These are phyloP conservation scores for Aspergillus hortae DNA, from an alignment of 2,329 filamentous ascomycete genomes.

Conservation along the genomic window DNA sequence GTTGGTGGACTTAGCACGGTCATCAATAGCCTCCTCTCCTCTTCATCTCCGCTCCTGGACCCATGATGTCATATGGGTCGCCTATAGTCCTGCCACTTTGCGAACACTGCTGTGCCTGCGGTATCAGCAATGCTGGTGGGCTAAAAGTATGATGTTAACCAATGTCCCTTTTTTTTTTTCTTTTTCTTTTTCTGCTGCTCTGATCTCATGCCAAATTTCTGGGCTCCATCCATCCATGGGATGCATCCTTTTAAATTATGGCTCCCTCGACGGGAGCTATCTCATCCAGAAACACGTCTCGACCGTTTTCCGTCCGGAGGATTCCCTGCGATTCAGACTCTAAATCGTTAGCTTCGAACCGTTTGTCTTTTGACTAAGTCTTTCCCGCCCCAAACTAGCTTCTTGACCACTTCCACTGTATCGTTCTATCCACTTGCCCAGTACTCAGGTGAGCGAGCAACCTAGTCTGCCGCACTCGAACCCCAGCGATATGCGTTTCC, in stretches of 20 bases:
- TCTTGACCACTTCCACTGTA: too few relatives aligned
- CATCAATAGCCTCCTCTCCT: neutral
- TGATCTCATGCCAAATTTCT: neutral
- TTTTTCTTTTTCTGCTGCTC: neutral
- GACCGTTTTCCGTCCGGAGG: too few relatives aligned
- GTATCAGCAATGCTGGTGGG: neutral
- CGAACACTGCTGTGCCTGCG: neutral
- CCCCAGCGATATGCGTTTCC: too few relatives aligned
- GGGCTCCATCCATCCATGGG: neutral
- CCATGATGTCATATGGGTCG: constrained; percentile 3
- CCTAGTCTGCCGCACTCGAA: too few relatives aligned
- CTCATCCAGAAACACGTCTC: too few relatives aligned
- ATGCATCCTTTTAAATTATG: neutral
- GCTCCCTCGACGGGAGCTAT: neutral
- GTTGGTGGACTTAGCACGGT: too few relatives aligned
- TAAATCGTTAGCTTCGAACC: too few relatives aligned
- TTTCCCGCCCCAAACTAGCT: too few relatives aligned
- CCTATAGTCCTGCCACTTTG: neutral
- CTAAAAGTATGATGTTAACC: neutral
- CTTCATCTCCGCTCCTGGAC: neutral
- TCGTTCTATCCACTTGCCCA: too few relatives aligned
- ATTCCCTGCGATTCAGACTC: too few relatives aligned
- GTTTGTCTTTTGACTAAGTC: too few relatives aligned
- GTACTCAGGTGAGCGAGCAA: too few relatives aligned
- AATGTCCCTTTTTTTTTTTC: neutral